Evolutionary conservation across 495 filamentous ascomycete genomes (phyloP).

Genomic region (Polyplosphaeria fusca): DNA sequence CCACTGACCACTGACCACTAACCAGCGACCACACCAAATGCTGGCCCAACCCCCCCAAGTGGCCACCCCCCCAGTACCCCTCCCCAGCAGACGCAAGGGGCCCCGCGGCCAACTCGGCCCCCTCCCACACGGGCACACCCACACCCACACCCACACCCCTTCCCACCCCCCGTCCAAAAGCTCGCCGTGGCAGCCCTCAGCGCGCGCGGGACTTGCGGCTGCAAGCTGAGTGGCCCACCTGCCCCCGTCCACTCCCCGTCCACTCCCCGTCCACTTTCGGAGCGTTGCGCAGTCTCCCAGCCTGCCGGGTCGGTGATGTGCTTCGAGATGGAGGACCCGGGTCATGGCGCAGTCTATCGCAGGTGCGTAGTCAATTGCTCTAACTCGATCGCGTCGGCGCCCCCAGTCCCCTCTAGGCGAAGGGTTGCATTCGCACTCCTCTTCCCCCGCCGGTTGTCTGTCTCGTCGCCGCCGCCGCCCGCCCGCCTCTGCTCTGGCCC

Average conservation of each 20-base stretch:
- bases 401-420: constrained; percentile 15
- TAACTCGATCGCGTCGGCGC: constrained; percentile 16
- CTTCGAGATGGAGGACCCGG: constrained; percentile 21
- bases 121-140: too few relatives aligned
- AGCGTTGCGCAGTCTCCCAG: constrained; percentile 26
- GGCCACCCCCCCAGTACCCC: too few relatives aligned
- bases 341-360: constrained; percentile 31
- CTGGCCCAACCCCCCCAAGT: too few relatives aligned
- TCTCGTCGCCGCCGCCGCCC: not conserved
- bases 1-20: too few relatives aligned
- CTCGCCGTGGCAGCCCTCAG: not conserved
- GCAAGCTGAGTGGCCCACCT: not conserved
- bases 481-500: not conserved
- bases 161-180: not conserved
- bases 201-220: not conserved
- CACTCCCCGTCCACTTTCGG: constrained; percentile 30
- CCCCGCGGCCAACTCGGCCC: too few relatives aligned
- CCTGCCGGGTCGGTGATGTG: constrained; percentile 16
- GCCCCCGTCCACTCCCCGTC: too few relatives aligned
- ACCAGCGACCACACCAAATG: too few relatives aligned
- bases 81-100: too few relatives aligned
- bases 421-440: constrained; percentile 26
- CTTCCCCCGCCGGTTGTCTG: not conserved
- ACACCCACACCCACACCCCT: not conserved
- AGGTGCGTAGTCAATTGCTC: constrained; percentile 2